Conservation (phyloP, 345 rosid genomes). For the Eucalyptus curtisii region DNA sequence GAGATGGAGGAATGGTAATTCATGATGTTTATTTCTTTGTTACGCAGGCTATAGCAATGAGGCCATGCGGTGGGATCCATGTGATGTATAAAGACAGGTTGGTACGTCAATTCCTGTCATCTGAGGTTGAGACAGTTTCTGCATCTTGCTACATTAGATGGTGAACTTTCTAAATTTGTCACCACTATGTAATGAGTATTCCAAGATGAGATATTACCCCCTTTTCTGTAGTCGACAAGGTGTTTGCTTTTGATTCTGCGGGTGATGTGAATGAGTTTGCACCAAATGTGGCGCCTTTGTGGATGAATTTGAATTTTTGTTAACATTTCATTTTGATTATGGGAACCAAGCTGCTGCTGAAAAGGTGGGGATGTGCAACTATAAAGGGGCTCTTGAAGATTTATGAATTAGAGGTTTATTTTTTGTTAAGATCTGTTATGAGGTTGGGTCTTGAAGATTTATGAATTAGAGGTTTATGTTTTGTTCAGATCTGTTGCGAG, state of each 20-base stretch:
- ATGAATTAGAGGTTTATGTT: not conserved
- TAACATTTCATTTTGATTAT: not conserved
- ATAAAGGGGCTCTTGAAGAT: slow-evolving; percentile 63
- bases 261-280: not conserved
- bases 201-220: not conserved
- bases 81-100: slow-evolving; percentile 58
- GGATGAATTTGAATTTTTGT: not conserved
- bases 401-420: not conserved
- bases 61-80: slow-evolving; percentile 73
- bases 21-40: not conserved
- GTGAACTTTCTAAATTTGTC: not conserved
- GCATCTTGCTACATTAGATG: not conserved
- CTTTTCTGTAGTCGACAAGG: not conserved
- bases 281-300: not conserved
- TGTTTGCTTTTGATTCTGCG: not conserved
- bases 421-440: slow-evolving; percentile 37
- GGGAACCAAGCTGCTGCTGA: slow-evolving; percentile 13
- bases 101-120: not conserved
- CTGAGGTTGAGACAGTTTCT: not conserved
- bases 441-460: slow-evolving; percentile 76
- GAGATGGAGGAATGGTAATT: not conserved
- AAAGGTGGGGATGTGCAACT: slow-evolving; percentile 49
- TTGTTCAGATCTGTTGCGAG: slow-evolving; percentile 45
- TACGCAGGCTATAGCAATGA: slow-evolving; percentile 56
- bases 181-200: not conserved